phyloP scores from a whole-genome alignment of 106 monocot genomes.

The Phalaenopsis equestris region DNA sequence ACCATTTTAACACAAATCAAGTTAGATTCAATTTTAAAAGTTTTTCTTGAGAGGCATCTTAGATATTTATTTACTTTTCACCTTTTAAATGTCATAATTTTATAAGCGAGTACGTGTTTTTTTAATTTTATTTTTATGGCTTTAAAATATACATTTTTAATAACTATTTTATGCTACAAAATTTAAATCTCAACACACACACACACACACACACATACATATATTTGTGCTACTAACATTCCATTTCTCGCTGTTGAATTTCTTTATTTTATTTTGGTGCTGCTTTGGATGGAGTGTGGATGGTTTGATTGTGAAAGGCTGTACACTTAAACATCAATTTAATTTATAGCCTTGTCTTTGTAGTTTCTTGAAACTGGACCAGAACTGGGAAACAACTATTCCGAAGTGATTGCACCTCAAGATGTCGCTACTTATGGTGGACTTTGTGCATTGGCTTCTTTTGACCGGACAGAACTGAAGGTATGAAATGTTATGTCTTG shows the following conservation, averaged over 20 bases:
- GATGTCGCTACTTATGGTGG: conserved; percentile 95
- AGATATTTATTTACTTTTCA: too few relatives aligned
- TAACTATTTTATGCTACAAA: too few relatives aligned
- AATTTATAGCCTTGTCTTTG: not conserved
- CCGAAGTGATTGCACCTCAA: conserved; percentile 80
- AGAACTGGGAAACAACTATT: conserved; percentile 75
- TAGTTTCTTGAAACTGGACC: conserved; percentile 84
- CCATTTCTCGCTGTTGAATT: not conserved
- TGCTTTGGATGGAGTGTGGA: not conserved
- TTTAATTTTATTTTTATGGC: too few relatives aligned
- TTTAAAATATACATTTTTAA: too few relatives aligned
- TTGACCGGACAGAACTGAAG: conserved; percentile 87
- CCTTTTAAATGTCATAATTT: too few relatives aligned
- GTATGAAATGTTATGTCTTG: conserved; percentile 17
- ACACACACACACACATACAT: too few relatives aligned
- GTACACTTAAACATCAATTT: not conserved
- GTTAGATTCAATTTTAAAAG: too few relatives aligned
- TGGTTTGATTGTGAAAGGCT: not conserved
- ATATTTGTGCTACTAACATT: not conserved
- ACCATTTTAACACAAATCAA: not conserved
- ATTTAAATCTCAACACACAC: too few relatives aligned
- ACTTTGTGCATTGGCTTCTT: conserved; percentile 95
- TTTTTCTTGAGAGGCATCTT: too few relatives aligned
- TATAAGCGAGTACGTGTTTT: too few relatives aligned
- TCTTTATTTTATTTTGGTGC: not conserved